Percentiles rank a stretch among this genome's conserved stretches.
These are phyloP conservation scores for Trichoderma atroviride DNA, from an alignment of 2,329 filamentous ascomycete genomes.

Conservation along the genomic window DNA sequence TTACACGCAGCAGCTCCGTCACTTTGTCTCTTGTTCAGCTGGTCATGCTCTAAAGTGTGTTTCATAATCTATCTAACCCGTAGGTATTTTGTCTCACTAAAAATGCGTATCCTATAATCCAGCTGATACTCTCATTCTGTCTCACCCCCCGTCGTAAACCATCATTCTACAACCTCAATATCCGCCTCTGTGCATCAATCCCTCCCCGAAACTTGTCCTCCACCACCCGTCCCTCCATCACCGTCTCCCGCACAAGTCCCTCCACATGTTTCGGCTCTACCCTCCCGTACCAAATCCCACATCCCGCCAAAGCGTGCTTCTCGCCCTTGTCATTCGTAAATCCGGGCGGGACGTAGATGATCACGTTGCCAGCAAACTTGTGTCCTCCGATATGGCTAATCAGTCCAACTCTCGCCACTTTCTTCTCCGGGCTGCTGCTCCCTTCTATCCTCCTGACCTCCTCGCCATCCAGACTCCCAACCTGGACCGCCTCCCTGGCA, in stretches of 20 bases:
- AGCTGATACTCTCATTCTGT: background rate
- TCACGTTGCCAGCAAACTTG: constrained; percentile 84
- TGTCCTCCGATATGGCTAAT: constrained; percentile 84
- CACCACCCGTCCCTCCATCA: constrained; percentile 68
- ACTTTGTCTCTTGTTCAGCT: background rate
- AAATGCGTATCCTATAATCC: background rate
- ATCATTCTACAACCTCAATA: constrained; percentile 48
- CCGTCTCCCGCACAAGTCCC: constrained; percentile 72
- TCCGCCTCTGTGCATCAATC: constrained; percentile 58
- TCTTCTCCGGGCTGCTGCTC: constrained; percentile 28
- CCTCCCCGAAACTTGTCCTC: constrained; percentile 73
- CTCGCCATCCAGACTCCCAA: constrained; percentile 28
- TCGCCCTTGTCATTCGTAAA: constrained; percentile 45
- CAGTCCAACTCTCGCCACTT: constrained; percentile 63
- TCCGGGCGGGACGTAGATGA: constrained; percentile 72
- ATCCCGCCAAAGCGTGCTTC: constrained; percentile 64
- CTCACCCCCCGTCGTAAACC: background rate
- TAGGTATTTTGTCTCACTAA: background rate
- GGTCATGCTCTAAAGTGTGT: background rate
- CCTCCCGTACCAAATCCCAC: constrained; percentile 80
- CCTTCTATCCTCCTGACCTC: constrained; percentile 32
- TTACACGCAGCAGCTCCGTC: background rate
- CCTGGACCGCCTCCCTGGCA: constrained; percentile 48
- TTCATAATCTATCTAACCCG: too few relatives aligned
- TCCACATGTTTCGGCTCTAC: constrained; percentile 76